Conservation (phyloP, 177 flowering plant species). For the Telopea speciosissima region DNA sequence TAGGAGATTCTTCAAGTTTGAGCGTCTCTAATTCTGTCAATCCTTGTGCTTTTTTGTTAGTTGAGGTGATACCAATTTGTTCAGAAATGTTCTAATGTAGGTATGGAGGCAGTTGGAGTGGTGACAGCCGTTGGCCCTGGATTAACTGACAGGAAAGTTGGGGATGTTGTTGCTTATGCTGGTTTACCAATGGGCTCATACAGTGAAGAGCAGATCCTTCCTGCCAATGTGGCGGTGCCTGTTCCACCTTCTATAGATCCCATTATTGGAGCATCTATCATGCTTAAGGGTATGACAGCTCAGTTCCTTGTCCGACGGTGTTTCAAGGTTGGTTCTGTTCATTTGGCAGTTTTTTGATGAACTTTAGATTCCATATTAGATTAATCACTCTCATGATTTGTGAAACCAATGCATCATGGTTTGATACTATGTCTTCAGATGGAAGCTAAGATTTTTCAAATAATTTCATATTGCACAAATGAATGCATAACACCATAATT, state of each 20-base stretch:
- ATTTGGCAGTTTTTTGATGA: neutral
- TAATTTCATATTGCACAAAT: neutral
- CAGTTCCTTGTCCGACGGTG: neutral
- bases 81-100: conserved; percentile 10
- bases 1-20: no score
- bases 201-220: conserved; percentile 83
- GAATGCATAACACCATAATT: neutral
- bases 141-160: conserved; percentile 60
- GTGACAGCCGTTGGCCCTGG: conserved; percentile 90
- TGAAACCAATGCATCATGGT: neutral
- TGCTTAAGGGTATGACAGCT: conserved; percentile 37
- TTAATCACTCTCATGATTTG: neutral
- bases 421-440: neutral
- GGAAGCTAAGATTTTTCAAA: neutral
- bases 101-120: conserved; percentile 83
- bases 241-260: conserved; percentile 76
- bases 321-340: conserved; percentile 25
- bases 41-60: neutral
- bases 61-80: neutral
- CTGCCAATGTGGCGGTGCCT: conserved; percentile 64
- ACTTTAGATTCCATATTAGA: neutral
- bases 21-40: no score
- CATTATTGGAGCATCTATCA: conserved; percentile 56
- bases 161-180: conserved; percentile 83
- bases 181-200: conserved; percentile 76